Conservation (phyloP, 1,284 basidiomycete species). For the Quambalaria eucalypti region DNA sequence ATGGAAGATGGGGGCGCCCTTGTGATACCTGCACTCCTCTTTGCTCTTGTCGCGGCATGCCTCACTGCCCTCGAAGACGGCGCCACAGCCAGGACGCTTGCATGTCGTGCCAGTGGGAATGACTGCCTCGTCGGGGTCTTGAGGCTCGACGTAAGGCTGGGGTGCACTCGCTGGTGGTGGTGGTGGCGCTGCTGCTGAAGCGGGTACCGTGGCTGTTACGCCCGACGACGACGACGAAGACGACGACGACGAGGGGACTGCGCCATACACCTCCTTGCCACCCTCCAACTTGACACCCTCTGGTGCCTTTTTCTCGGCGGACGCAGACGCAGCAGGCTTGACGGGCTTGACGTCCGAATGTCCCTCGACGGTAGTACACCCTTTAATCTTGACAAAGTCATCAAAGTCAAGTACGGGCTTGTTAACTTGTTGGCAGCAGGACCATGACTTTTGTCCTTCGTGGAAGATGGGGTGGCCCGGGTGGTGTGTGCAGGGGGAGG, state of each 20-base stretch:
- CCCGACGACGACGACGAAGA: neutral
- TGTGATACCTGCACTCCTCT: slow-evolving; percentile 38
- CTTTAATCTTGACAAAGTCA: slow-evolving; percentile 36
- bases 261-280: slow-evolving; percentile 22
- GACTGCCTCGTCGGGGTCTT: slow-evolving; percentile 6
- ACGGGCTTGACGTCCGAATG: slow-evolving; percentile 29
- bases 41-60: slow-evolving; percentile 9
- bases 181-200: neutral
- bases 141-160: slow-evolving; percentile 7
- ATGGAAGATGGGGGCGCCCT: slow-evolving; percentile 42
- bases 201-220: neutral
- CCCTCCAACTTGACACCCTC: neutral
- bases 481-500: slow-evolving; percentile 29
- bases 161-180: neutral
- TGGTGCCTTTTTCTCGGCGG: slow-evolving; percentile 4
- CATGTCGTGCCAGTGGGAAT: slow-evolving; percentile 19
- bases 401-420: slow-evolving; percentile 47
- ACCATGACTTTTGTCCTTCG: slow-evolving; percentile 46
- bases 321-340: no score
- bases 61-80: slow-evolving; percentile 13
- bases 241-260: neutral
- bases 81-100: slow-evolving; percentile 27
- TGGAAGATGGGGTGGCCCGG: slow-evolving; percentile 45
- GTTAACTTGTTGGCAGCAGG: slow-evolving; percentile 43
- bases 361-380: slow-evolving; percentile 22